These are phyloP conservation scores for Cytospora mali DNA, from an alignment of 2,329 filamentous ascomycete species.

Conservation along the genomic window DNA sequence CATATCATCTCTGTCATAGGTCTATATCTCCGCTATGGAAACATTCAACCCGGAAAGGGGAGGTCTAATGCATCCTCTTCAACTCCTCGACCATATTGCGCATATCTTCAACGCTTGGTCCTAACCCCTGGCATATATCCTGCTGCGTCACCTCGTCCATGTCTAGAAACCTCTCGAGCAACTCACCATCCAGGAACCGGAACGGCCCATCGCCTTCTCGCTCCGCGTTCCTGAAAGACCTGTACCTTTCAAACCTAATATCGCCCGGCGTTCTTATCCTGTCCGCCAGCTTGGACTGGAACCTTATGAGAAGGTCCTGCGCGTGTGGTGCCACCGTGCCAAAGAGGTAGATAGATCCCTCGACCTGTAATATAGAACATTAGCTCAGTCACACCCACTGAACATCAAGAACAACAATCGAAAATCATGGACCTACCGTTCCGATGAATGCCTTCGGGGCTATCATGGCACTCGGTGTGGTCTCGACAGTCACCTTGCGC, in stretches of 20 bases:
- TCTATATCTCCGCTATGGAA: conserved; percentile 1
- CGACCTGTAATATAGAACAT: conserved; percentile 59
- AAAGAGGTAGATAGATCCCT: conserved; percentile 90
- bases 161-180: conserved; percentile 84
- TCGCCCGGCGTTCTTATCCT: conserved; percentile 70
- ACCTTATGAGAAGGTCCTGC: conserved; percentile 78
- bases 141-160: conserved; percentile 61
- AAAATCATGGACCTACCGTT: conserved; percentile 64
- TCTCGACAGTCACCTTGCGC: conserved; percentile 69
- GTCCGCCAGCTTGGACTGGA: conserved; percentile 73
- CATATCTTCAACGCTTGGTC: conserved; percentile 64
- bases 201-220: conserved; percentile 74
- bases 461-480: conserved; percentile 67
- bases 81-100: conserved; percentile 64
- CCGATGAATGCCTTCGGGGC: conserved; percentile 83
- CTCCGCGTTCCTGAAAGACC: conserved; percentile 77
- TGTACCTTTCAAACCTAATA: conserved; percentile 75
- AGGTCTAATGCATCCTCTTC: conserved; percentile 58
- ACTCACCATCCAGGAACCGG: conserved; percentile 88
- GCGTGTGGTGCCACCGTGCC: conserved; percentile 72
- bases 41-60: background rate
- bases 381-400: conserved; percentile 29
- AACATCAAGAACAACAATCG: background rate
- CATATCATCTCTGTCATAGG: background rate
- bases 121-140: conserved; percentile 57